A percentile compares a stretch with the other conserved stretches of the same genome.
phyloP scores from a whole-genome alignment of 371 early-diverging fungal species.

The Zychaea mexicana region DNA sequence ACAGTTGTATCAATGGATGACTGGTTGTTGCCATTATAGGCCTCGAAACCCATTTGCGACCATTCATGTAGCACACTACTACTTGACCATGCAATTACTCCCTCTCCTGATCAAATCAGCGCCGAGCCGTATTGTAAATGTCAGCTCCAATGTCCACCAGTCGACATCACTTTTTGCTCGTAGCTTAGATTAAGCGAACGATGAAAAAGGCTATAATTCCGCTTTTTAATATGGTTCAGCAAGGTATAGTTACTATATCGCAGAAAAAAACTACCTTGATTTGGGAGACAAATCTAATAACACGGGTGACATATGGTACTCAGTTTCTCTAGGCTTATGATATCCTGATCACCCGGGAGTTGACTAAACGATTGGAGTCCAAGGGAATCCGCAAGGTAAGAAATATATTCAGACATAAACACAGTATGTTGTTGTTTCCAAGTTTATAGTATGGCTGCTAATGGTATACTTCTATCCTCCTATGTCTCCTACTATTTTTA shows the following conservation, averaged over 20 bases:
- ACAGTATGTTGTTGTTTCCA: too few relatives aligned
- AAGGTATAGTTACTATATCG: slow-evolving; percentile 8
- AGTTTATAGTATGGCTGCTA: background rate
- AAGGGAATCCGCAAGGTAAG: background rate
- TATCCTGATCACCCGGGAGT: slow-evolving; percentile 30
- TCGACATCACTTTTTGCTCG: slow-evolving; percentile 8
- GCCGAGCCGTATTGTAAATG: slow-evolving; percentile 60
- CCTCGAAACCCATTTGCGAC: slow-evolving; percentile 40
- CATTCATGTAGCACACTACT: slow-evolving; percentile 81
- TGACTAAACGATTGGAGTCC: background rate
- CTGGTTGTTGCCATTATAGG: background rate
- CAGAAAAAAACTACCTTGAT: too few relatives aligned
- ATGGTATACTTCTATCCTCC: background rate
- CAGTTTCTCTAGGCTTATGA: too few relatives aligned
- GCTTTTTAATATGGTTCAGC: slow-evolving; percentile 19
- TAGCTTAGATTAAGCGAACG: slow-evolving; percentile 40
- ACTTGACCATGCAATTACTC: slow-evolving; percentile 68
- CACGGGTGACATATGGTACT: too few relatives aligned
- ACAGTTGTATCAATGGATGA: too few relatives aligned
- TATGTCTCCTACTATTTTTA: slow-evolving; percentile 4
- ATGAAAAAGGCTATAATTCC: slow-evolving; percentile 32
- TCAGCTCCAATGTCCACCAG: slow-evolving; percentile 50
- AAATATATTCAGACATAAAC: slow-evolving; percentile 6
- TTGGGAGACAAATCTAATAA: too few relatives aligned
- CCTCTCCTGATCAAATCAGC: slow-evolving; percentile 56